Base-by-base conservation (phyloP, 2,329 filamentous ascomycete genomes). In the Nothophoma quercina region DNA sequence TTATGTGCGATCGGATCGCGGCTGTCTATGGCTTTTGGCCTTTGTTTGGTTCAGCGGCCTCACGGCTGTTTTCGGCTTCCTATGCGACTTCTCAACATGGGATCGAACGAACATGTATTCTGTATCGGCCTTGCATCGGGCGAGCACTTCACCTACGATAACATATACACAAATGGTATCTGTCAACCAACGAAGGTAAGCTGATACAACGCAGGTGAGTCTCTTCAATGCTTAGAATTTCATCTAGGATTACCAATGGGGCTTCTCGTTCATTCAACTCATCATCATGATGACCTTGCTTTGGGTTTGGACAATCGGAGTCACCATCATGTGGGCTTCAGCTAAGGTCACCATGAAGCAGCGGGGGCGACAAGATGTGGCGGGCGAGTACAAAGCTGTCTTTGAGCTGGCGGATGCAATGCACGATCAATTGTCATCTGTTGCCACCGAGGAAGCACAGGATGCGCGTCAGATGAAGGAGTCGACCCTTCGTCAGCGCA, bases 191-290 rank as follows among this genome's bases (percentile, higher is more conserved):
- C n/a, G n/a, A n/a, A n/a, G n/a, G n/a, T n/a, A n/a, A n/a, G n/a
- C n/a, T n/a, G n/a, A n/a, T n/a, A n/a, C n/a, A n/a, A n/a, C n/a
- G n/a, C n/a, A n/a, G n/a, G n/a, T n/a, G n/a, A n/a, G n/a, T n/a
- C n/a, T n/a, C n/a, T n/a, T n/a, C n/a, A n/a, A n/a, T n/a, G n/a
- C n/a, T n/a, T n/a, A n/a, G n/a, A n/a, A n/a, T n/a, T n/a, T n/a
- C n/a, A n/a, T 9, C 6, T 29, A 59, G 58, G 51, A 13, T 7
- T 65, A 64, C 26, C 22, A 62, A 40, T 66, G 62, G 63, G 63
- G 63, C 8, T 66, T 66, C 33, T 64, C 62, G 9, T 64, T 60
- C 29, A 16, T 66, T 7, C 56, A 63, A 22, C 48, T 66, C 5
- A 46, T 33, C 26, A 32, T 63, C 29, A 51, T 44, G 26, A 25